Base-by-base conservation (phyloP, 2,329 filamentous ascomycete species). In the Xylariaceae sp. region DNA sequence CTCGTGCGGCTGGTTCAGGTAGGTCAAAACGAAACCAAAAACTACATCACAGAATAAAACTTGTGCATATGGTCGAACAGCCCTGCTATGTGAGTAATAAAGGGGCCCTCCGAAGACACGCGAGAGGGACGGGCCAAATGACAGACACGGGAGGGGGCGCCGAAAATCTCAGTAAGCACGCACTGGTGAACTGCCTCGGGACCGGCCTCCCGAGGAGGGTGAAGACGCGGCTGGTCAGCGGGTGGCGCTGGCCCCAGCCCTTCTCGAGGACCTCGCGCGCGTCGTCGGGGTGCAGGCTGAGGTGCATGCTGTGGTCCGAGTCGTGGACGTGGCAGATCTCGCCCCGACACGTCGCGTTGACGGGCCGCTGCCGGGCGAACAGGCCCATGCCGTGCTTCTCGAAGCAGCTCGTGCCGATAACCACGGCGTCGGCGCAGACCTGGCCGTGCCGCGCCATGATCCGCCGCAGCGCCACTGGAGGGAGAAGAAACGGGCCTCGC, bases 311-410 rank as follows among this genome's bases (percentile, higher is more conserved):
- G 13, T 27, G 13, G 45, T 92, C 86, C 16, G 71, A 78, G 31
- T 79, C 74, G 58, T 93, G 87, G 9, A 86, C 75, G 55, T 94
- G 87, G 48, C 77, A 83, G 27, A 93, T 73, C 59, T 93, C 87
- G n/a, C 85, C 85, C 45, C 80, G 75, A 47, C 81, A 86, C 9
- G 77, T 84, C 19, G 75, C 72, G 51, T 81, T 81, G 42, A 81
- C 65, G 0, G 80, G 79, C 32, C 72, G 65, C 3, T n/a, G 24
- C 21, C 63, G 65, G 1, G 81, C 72, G 57, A 90, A 92, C 1
- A 93, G 68, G 1, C 80, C 85, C 5, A 85, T 70, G 26, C 82
- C 82, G 52, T 90, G 80, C 62, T 89, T 90, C 58, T 92, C 86
- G 45, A 92, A 79, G 51, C 83, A 89, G 1, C 80, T 86, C 1